These are phyloP conservation scores for Prunus fruticosa DNA, from an alignment of 306 rosid genomes.

Conservation along the genomic window DNA sequence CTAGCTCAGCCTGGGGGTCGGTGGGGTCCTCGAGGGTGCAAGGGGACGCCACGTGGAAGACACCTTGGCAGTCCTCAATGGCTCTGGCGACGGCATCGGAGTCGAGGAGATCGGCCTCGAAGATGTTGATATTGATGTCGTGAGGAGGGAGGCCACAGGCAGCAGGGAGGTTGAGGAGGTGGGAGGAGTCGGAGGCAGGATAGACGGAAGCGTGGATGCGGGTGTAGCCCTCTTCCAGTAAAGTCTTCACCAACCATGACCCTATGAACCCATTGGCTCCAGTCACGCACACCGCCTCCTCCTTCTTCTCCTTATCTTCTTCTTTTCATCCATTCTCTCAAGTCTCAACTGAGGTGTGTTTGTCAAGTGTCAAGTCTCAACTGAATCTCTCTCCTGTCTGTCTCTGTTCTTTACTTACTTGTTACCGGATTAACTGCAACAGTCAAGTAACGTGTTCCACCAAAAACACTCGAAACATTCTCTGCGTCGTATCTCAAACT, in stretches of 20 bases:
- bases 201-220: slow-evolving; percentile 63
- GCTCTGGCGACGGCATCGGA: slow-evolving; percentile 47
- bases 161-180: slow-evolving; percentile 49
- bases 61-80: slow-evolving; percentile 55
- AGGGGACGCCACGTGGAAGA: slow-evolving; percentile 90
- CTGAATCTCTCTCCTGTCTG: too few relatives aligned
- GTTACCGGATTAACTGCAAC: too few relatives aligned
- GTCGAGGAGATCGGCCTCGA: slow-evolving; percentile 58
- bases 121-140: slow-evolving; percentile 32
- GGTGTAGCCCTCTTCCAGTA: slow-evolving; percentile 51
- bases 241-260: slow-evolving; percentile 62
- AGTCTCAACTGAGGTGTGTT: too few relatives aligned
- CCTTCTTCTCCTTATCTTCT: neutral
- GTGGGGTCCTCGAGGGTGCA: slow-evolving; percentile 73
- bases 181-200: slow-evolving; percentile 65
- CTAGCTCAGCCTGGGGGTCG: slow-evolving; percentile 55
- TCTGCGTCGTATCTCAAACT: too few relatives aligned
- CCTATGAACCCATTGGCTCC: slow-evolving; percentile 95
- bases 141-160: slow-evolving; percentile 13
- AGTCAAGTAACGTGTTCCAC: too few relatives aligned
- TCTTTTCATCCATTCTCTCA: neutral
- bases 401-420: too few relatives aligned
- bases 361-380: too few relatives aligned
- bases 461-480: too few relatives aligned
- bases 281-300: slow-evolving; percentile 57